Evolutionary conservation across 2,329 filamentous ascomycete genomes (phyloP), one percentile per base, ranked within the genome.

Genomic region (Thelonectria rubi): DNA sequence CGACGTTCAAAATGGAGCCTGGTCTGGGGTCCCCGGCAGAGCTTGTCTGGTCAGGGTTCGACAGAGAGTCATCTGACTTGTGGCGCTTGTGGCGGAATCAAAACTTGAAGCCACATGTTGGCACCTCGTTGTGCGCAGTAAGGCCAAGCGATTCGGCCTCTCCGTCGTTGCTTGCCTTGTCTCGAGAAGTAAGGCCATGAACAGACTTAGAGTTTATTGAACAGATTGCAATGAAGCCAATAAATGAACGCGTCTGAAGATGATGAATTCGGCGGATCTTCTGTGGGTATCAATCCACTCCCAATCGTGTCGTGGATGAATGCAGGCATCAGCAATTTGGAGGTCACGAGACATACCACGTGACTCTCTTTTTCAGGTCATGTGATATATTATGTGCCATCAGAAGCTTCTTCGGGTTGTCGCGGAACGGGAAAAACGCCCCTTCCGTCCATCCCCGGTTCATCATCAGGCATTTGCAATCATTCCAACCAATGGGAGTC

Each of bases 1-100:
- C 34, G 61, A 58, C 32, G 63, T 65, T 54, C 57, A 65, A 53
- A 64, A 64, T 61, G 63, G 64, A 59, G 58, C 51, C 54, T 56
- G 20, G 20, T 46, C 61, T 55, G 50, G 62, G 62, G 58, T 32
- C 62, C 62, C 58, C 49, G 46, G 60, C 24, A 60, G 24, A 24
- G 24, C 24, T 24, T 24, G 24, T 24, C 24, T n/a, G n/a, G n/a
- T n/a, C n/a, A n/a, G n/a, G n/a, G n/a, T n/a, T n/a, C n/a, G n/a
- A n/a, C n/a, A n/a, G n/a, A n/a, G n/a, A 54, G 18, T 49, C 45
- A 30, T 17, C 46, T 37, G 43, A 43, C n/a, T 34, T 34, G 32
- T 34, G 32, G 24, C 24, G 7, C n/a, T 17, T 43, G 37, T 40
- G 40, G 18, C 50, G 24, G 46, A 26, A 17, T 49, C 11, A 39